Conservation (phyloP, 768 basidiomycete species). For the Sporobolomyces roseus region DNA sequence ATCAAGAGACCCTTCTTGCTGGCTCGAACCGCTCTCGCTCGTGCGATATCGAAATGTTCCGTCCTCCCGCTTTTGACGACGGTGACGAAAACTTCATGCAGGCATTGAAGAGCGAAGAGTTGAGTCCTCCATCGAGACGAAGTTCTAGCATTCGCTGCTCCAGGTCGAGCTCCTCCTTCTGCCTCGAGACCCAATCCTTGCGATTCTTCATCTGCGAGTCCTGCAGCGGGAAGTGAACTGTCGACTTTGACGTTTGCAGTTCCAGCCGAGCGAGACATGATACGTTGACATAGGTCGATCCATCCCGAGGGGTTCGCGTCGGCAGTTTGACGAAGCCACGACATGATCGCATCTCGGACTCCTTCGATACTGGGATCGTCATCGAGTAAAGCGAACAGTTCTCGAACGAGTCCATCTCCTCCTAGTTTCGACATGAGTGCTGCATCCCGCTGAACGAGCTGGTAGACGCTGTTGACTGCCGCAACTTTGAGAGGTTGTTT, state of each 20-base stretch:
- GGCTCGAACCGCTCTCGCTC: slow-evolving; percentile 53
- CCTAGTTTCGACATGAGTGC: slow-evolving; percentile 85
- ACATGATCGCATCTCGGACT: slow-evolving; percentile 83
- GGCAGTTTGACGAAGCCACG: slow-evolving; percentile 93
- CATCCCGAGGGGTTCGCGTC: slow-evolving; percentile 89
- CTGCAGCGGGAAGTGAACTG: slow-evolving; percentile 53
- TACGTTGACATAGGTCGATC: slow-evolving; percentile 95
- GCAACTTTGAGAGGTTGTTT: slow-evolving; percentile 83
- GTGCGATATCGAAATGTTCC: slow-evolving; percentile 77
- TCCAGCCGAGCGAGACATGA: slow-evolving; percentile 83
- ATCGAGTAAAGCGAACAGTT: slow-evolving; percentile 90
- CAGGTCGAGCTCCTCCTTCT: slow-evolving; percentile 47
- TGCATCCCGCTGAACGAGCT: slow-evolving; percentile 93
- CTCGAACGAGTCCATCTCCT: slow-evolving; percentile 88
- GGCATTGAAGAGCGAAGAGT: slow-evolving; percentile 83
- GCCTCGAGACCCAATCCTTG: slow-evolving; percentile 73
- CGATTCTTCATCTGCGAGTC: slow-evolving; percentile 81
- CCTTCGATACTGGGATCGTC: slow-evolving; percentile 91
- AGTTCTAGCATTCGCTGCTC: slow-evolving; percentile 48
- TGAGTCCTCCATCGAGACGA: slow-evolving; percentile 90
- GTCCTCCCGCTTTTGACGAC: slow-evolving; percentile 66
- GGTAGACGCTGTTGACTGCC: slow-evolving; percentile 91
- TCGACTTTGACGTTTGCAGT: slow-evolving; percentile 64
- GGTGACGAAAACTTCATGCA: slow-evolving; percentile 79
- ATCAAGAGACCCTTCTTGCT: slow-evolving; percentile 63